Evolutionary conservation across 179 eudicot species (phyloP), one percentile per base, ranked within the genome.

Genomic region (Camellia oleifera): DNA sequence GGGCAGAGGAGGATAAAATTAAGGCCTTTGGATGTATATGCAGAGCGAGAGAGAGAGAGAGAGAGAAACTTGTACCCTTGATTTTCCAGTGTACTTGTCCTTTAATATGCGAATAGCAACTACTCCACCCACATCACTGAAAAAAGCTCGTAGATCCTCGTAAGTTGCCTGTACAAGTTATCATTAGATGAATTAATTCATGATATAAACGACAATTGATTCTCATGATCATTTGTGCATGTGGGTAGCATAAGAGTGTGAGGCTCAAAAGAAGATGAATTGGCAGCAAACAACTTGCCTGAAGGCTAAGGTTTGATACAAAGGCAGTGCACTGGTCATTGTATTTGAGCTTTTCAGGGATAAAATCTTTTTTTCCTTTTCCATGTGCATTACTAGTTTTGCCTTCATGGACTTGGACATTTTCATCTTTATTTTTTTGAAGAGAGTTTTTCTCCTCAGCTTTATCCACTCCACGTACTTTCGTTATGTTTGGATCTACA

Each of bases 291-390:
- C 4, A 64, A 83, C 91, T 83, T 77, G 84, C 99, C 88, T 88
- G 78, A 5, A 85, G 72, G 85, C 71, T 84, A 75, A 96, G 92
- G 82, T 96, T 96, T 62, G 98, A 94, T 53, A 96, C 57, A 82
- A 91, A 96, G 77, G 88, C 98, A 74, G 99, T 96, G 91, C 98
- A 94, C 74, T 94, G 92, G 82, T 96, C 99, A 77, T 86, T 84
- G 81, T 84, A 92, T 44, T 79, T 84, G 18, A 83, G 79, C 77
- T 88, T 94, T 75, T 74, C 89, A 70, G 77, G 69, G 11, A 79
- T 78, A 26, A 68, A 56, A 44, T 88, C 85, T 79, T 85, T 84
- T 45, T 58, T 83, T 71, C 78, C 85, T 53, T 81, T 81, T 56
- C 81, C 89, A 67, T 73, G 61, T 75, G 83, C 80, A 62, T 78